Percentiles rank a stretch among this genome's conserved stretches.
Evolutionary conservation across 2,329 filamentous ascomycete species (phyloP).

Genomic region (Didymella pinodella): DNA sequence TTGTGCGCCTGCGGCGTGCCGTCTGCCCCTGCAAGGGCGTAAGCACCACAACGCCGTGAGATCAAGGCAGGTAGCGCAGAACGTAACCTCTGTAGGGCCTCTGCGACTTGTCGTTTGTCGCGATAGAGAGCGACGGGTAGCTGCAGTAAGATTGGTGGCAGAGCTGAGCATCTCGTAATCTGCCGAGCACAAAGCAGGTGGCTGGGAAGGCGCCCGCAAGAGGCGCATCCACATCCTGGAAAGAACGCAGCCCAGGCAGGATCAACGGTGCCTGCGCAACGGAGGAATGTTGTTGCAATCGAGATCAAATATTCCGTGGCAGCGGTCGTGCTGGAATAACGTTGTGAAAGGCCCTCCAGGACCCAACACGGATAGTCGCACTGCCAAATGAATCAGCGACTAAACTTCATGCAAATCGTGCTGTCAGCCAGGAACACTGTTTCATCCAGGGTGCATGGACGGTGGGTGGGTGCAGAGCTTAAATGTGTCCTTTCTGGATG

Average conservation of each 20-base stretch:
- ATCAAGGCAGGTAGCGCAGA: slow-evolving; percentile 7
- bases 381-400: slow-evolving; percentile 2
- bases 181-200: slow-evolving; percentile 11
- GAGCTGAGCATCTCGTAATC: slow-evolving; percentile 2
- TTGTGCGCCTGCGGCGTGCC: slow-evolving; percentile 18
- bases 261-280: slow-evolving; percentile 13
- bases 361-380: background rate
- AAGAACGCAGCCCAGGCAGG: slow-evolving; percentile 5
- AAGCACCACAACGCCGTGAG: slow-evolving; percentile 15
- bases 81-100: background rate
- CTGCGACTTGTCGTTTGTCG: slow-evolving; percentile 1
- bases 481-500: slow-evolving; percentile 27
- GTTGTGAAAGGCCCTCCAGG: background rate
- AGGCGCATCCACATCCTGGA: slow-evolving; percentile 14
- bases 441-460: slow-evolving; percentile 15
- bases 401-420: slow-evolving; percentile 10
- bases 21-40: slow-evolving; percentile 18
- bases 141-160: slow-evolving; percentile 3
- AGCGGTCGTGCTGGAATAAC: background rate
- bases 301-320: slow-evolving; percentile 1
- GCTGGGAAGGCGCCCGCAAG: slow-evolving; percentile 6
- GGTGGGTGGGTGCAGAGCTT: slow-evolving; percentile 14
- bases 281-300: slow-evolving; percentile 9
- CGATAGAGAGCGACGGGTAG: slow-evolving; percentile 1
- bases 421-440: slow-evolving; percentile 16